Conservation (phyloP, 345 rosid genomes). For the Leavenworthia alabamica region DNA sequence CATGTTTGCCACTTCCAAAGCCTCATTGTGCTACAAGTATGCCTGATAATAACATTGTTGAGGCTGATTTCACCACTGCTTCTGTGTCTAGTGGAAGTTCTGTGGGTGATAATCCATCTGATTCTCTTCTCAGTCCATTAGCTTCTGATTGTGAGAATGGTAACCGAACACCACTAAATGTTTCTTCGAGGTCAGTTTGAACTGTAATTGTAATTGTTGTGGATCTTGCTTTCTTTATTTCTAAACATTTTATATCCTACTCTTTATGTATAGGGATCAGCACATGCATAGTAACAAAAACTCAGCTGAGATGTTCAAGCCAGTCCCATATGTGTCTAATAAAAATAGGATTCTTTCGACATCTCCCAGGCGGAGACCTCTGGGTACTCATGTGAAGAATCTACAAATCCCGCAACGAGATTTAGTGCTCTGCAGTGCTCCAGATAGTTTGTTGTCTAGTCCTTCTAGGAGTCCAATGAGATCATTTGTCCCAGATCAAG, state of each 20-base stretch:
- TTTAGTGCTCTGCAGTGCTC: slow-evolving; percentile 62
- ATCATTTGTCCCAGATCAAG: slow-evolving; percentile 61
- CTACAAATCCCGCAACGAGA: slow-evolving; percentile 63
- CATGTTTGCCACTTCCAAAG: slow-evolving; percentile 59
- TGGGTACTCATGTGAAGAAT: slow-evolving; percentile 50
- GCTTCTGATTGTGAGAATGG: slow-evolving; percentile 73
- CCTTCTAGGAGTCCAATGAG: slow-evolving; percentile 97
- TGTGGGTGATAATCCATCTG: slow-evolving; percentile 55
- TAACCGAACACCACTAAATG: slow-evolving; percentile 43
- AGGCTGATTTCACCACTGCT: slow-evolving; percentile 60
- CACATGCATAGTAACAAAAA: slow-evolving; percentile 35
- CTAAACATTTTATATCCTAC: slow-evolving; percentile 26
- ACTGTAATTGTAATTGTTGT: background rate
- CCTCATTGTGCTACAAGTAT: slow-evolving; percentile 42
- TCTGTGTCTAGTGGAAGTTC: slow-evolving; percentile 67
- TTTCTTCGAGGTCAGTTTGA: slow-evolving; percentile 57
- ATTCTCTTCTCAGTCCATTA: slow-evolving; percentile 57
- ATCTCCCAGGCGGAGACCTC: slow-evolving; percentile 60
- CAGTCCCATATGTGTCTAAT: slow-evolving; percentile 38
- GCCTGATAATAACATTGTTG: slow-evolving; percentile 39
- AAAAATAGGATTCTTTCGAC: slow-evolving; percentile 42
- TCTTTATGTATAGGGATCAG: slow-evolving; percentile 48
- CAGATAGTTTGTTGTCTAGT: slow-evolving; percentile 95
- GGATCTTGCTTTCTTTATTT: background rate
- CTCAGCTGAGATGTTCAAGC: slow-evolving; percentile 57